Evolutionary conservation across 2,329 filamentous ascomycete genomes (phyloP), one percentile per base, ranked within the genome.

Genomic region (Colletotrichum theobromicola): DNA sequence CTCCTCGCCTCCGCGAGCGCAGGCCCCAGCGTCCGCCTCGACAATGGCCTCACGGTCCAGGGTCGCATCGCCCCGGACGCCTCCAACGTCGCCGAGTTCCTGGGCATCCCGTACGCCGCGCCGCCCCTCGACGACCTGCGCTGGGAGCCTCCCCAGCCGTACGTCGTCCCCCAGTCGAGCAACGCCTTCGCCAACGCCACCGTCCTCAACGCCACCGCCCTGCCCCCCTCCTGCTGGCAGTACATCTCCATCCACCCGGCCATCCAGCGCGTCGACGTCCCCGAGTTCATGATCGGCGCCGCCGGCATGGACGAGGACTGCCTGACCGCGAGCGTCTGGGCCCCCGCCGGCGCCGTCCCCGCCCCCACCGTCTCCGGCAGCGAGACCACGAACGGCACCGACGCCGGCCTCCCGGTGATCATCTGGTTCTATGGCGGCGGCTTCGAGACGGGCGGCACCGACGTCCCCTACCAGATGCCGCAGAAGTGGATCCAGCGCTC

Each of bases 261-360:
- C 32, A 67, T 75, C 28, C 68, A 63, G 62, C 72, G 72, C 13
- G 63, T 72, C 34, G 68, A 75, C 21, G 72, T 72, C 55, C 68
- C 72, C 21, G 72, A 75, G 72, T 75, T 75, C 68, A 72, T 75
- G 72, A 75, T 72, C 57, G 68, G 72, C 18, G 32, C 35, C 46
- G 72, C 72, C 42, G 72, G 72, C 21, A 72, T 75, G 72, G 57
- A 75, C 42, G 93, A 94, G 80, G 92, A 94, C 80, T 94, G 92
- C 77, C 82, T 94, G 46, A 92, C 87, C 3, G 81, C 94, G 74
- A 89, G 87, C 70, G 87, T 94, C 5, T 75, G 72, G 72, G 68
- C 53, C 16, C 72, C 68, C 28, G 28, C 72, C 24, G 62, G 21
- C 30, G 68, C 72, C 21, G 68, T 75, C 7, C 68, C 68, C 21